A percentile compares a stretch with the other conserved stretches of the same genome.
phyloP scores from a whole-genome alignment of 257 asterid species.

The Leonotis leonurus region DNA sequence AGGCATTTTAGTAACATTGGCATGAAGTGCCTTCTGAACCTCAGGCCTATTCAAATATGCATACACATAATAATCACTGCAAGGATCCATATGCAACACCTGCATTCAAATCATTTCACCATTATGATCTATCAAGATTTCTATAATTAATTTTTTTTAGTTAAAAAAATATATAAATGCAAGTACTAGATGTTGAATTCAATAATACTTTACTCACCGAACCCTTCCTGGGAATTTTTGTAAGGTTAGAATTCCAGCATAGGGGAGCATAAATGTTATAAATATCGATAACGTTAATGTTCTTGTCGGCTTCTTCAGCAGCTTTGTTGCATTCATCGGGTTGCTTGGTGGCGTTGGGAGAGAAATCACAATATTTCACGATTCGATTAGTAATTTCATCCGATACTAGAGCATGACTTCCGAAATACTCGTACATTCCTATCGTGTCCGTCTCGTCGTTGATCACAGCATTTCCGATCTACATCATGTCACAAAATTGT shows the following conservation, averaged over 20 bases:
- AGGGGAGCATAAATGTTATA: constrained; percentile 68
- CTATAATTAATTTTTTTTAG: not conserved
- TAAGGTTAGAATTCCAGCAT: constrained; percentile 39
- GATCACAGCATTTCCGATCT: constrained; percentile 79
- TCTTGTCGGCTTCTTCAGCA: constrained; percentile 2
- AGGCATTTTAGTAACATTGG: constrained; percentile 57
- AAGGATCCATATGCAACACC: constrained; percentile 46
- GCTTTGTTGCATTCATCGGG: constrained; percentile 29
- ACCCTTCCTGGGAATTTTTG: constrained; percentile 38
- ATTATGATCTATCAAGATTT: no score
- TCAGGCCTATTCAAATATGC: constrained; percentile 65
- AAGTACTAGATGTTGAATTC: no score
- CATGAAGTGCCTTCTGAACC: constrained; percentile 75
- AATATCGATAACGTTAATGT: constrained; percentile 27
- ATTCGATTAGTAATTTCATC: constrained; percentile 27
- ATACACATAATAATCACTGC: constrained; percentile 51
- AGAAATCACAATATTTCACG: constrained; percentile 39
- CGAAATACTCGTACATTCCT: constrained; percentile 67
- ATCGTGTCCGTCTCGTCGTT: constrained; percentile 52
- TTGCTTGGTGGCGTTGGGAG: constrained; percentile 20
- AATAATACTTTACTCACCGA: constrained; percentile 27
- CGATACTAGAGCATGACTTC: constrained; percentile 59
- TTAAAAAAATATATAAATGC: not conserved
- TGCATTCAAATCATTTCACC: constrained; percentile 22
- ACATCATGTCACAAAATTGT: not conserved